These are phyloP conservation scores for Mortierella sp. DNA, from an alignment of 371 early-diverging fungal genomes.

Conservation along the genomic window DNA sequence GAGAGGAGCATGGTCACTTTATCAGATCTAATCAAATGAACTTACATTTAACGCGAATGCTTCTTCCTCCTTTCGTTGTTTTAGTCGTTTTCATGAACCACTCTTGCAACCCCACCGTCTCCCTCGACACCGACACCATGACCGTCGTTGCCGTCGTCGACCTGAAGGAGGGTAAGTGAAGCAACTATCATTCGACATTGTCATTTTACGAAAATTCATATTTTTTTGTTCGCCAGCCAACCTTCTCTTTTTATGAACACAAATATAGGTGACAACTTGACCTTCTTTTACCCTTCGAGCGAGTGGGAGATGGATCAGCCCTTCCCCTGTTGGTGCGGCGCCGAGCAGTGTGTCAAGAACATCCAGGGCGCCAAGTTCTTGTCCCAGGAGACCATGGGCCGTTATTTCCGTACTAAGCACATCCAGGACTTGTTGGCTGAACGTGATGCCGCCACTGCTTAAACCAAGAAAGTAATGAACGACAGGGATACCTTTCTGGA, in stretches of 20 bases:
- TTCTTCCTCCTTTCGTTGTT: slow-evolving; percentile 13
- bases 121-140: slow-evolving; percentile 69
- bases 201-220: neutral
- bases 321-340: slow-evolving; percentile 88
- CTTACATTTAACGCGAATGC: neutral
- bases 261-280: slow-evolving; percentile 74
- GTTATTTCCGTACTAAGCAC: slow-evolving; percentile 68
- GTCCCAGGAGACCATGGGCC: slow-evolving; percentile 59
- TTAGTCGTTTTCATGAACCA: slow-evolving; percentile 65
- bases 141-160: slow-evolving; percentile 74
- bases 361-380: slow-evolving; percentile 75
- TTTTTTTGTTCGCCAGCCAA: neutral
- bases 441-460: slow-evolving; percentile 50
- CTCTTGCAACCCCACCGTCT: slow-evolving; percentile 73
- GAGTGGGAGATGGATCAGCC: slow-evolving; percentile 93
- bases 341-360: slow-evolving; percentile 71
- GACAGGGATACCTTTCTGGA: neutral
- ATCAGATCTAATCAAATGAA: slow-evolving; percentile 23
- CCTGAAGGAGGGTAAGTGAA: slow-evolving; percentile 56
- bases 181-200: too few species aligned
- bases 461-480: neutral
- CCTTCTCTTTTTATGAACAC: neutral
- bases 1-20: slow-evolving; percentile 3
- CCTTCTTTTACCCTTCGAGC: slow-evolving; percentile 87
- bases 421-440: slow-evolving; percentile 65